phyloP scores from a whole-genome alignment of 2,329 filamentous ascomycete genomes.

The Penicillium digitatum region DNA sequence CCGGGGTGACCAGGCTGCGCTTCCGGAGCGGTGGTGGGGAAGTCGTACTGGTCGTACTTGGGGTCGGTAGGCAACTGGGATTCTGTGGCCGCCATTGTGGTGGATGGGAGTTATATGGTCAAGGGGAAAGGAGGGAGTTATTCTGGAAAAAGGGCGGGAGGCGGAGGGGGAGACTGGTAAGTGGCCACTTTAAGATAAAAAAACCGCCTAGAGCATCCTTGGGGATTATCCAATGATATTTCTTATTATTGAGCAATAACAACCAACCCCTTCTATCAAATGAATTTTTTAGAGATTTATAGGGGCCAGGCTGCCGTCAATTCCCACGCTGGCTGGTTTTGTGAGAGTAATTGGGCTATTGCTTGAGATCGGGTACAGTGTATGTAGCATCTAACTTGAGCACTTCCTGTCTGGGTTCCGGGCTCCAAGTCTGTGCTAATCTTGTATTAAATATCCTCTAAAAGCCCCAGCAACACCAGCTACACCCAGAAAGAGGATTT shows the following conservation, averaged over 20 bases:
- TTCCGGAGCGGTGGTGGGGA: constrained; percentile 71
- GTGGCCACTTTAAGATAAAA: constrained; percentile 21
- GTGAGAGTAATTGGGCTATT: neutral
- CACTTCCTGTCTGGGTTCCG: neutral
- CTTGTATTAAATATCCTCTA: neutral
- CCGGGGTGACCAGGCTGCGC: constrained; percentile 76
- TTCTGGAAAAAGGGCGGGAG: constrained; percentile 19
- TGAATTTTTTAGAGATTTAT: neutral
- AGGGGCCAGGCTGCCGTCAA: neutral
- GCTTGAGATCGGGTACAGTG: neutral
- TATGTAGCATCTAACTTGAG: neutral
- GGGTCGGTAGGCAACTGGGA: constrained; percentile 58
- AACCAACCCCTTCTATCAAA: neutral
- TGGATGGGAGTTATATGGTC: constrained; percentile 11
- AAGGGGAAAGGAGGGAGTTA: constrained; percentile 5
- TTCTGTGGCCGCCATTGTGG: constrained; percentile 32
- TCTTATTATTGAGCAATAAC: neutral
- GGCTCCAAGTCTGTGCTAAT: neutral
- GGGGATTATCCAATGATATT: neutral
- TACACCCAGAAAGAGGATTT: no score
- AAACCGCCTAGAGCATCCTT: neutral
- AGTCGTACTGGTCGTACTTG: constrained; percentile 97
- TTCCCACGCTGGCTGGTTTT: neutral
- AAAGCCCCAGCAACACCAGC: neutral
- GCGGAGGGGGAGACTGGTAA: constrained; percentile 19